Base-by-base conservation (phyloP, 441 rosid species). In the Biscutella laevigata region DNA sequence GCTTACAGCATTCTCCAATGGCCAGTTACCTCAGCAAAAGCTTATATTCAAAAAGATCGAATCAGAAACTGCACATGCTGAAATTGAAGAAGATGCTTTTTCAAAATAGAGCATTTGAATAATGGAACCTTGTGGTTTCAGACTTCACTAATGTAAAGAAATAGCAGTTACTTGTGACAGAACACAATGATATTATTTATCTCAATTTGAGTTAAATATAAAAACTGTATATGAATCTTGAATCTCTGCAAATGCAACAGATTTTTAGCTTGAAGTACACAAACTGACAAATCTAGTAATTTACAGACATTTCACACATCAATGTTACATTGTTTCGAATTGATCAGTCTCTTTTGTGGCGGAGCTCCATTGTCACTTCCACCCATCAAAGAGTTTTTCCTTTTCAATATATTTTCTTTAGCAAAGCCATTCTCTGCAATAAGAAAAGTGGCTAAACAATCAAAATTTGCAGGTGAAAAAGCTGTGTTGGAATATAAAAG, bases 11-110 rank as follows among this genome's bases (percentile, higher is more conserved):
- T 75, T 81, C 51, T 57, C 84, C 30, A 84, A 83, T 22, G 95
- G 91, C 12, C 94, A 80, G 45, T 77, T 77, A 28, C 94, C 97
- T 41, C 94, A 81, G 70, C 91, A 83, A 21, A 89, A 87, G 73
- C 83, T 94, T 14, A 70, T 59, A n/a, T 88, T 94, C 62, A 77
- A 72, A 56, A 78, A 68, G 59, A 66, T 82, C 0, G 69, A 71
- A 40, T 22, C 60, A 1, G 66, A 45, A 42, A 22, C 63, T n/a
- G 46, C 65, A 2, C 71, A 68, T 19, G 61, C 76, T 8, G 81
- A 52, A 53, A 60, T 50, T 20, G 64, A 41, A 51, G 71, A 75
- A 63, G 80, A 44, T n/a, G 57, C 56, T 37, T 30, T 59, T 38
- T 59, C 66, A 37, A 65, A 28, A 16, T 47, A 47, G 45, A 53